Evolutionary conservation across 108 stramenopile species (phyloP).

Genomic region (Seminavis robusta): DNA sequence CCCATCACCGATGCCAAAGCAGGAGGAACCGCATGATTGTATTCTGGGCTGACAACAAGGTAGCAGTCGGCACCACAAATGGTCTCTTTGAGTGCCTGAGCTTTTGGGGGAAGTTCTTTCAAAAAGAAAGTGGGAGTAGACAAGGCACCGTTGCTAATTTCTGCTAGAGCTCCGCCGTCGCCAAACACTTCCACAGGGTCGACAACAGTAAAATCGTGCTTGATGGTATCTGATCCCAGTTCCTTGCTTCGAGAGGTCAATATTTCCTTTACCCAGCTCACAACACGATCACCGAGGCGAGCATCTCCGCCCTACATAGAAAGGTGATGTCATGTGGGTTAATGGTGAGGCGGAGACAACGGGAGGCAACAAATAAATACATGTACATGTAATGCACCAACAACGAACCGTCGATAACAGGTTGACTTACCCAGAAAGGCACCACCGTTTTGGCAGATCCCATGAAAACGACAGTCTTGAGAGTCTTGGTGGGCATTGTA

Average conservation of each 20-base stretch:
- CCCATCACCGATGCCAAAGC: conserved; percentile 53
- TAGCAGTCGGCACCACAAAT: conserved; percentile 59
- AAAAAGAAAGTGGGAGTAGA: conserved; percentile 40
- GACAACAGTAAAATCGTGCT: conserved; percentile 45
- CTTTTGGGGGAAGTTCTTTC: conserved; percentile 37
- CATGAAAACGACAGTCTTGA: conserved; percentile 72
- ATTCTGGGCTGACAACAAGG: conserved; percentile 56
- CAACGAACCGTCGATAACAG: no score
- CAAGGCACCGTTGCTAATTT: conserved; percentile 46
- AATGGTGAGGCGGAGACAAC: no score
- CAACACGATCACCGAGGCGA: conserved; percentile 53
- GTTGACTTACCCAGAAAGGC: conserved; percentile 59
- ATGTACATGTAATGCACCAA: no score
- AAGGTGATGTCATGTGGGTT: no score
- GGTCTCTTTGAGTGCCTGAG: conserved; percentile 30
- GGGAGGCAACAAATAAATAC: no score
- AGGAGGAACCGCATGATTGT: conserved; percentile 61
- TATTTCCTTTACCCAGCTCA: conserved; percentile 46
- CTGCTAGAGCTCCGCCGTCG: conserved; percentile 38
- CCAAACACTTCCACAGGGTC: conserved; percentile 63
- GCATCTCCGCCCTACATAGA: conserved; percentile 54
- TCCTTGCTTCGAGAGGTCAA: conserved; percentile 22
- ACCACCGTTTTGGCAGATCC: conserved; percentile 43
- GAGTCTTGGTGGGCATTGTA: conserved; percentile 22
- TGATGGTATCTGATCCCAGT: conserved; percentile 38